Evolutionary conservation across 2,329 filamentous ascomycete genomes (phyloP), one percentile per base, ranked within the genome.

Genomic region (Davidsoniella neocaledoniae): DNA sequence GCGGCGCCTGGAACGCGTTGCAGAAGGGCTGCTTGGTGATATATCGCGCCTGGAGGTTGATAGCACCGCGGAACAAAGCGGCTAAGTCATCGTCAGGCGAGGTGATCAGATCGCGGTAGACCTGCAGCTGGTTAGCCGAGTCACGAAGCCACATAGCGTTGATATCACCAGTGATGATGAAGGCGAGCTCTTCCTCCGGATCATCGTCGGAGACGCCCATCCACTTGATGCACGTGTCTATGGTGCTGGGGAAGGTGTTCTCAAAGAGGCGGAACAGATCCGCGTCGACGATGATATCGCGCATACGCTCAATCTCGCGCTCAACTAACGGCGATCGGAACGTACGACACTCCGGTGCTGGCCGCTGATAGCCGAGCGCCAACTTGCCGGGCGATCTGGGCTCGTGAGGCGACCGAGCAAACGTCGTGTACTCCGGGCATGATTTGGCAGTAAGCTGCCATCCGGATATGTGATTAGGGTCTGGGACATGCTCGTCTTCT

Each of bases 81-180:
- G 80, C 79, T 17, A 86, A 68, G 57, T 78, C 67, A 4, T 66
- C 63, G 3, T 69, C 68, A 5, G 64, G 64, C 37, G 72, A 74
- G 2, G 72, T 67, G 48, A 71, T 70, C 16, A 85, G 64, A 9
- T 84, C 63, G 1, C 75, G 70, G 43, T 79, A 68, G 57, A 85
- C 81, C 26, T 78, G 80, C 62, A 86, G 72, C 61, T 86, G 81
- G 57, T 83, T 83, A 14, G 79, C 76, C 10, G 84, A 90, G 62
- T 94, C 86, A 42, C 87, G 78, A 51, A 94, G 68, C 87, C 87
- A 94, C 66, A 90, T 85, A 0, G 84, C 84, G 58, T 87, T 81
- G 61, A 90, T 90, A 59, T 90, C 84, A 39, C 84, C 85, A 0
- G 84, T 90, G 46, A 88, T 84, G 54, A 90, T 79, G 60, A 88